These are phyloP conservation scores for Candida sonorensis DNA, from an alignment of 805 yeast species.

Conservation along the genomic window DNA sequence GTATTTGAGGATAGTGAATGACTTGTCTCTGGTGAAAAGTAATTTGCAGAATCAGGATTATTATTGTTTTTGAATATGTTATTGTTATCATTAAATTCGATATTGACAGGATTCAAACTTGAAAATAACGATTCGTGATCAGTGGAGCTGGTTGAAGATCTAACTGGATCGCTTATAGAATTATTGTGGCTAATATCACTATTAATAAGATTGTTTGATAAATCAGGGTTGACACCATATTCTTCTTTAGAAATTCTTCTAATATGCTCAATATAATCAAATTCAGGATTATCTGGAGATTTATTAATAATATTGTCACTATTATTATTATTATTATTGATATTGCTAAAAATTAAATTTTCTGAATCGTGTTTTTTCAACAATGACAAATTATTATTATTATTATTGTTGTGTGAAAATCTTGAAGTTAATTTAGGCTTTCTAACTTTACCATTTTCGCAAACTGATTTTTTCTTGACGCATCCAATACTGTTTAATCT, in stretches of 20 bases:
- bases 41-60: conserved; percentile 11
- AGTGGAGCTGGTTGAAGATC: conserved; percentile 6
- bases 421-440: background rate
- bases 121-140: conserved; percentile 11
- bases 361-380: conserved; percentile 15
- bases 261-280: conserved; percentile 32
- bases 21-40: conserved; percentile 22
- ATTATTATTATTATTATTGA: background rate
- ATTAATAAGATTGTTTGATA: conserved; percentile 5
- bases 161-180: conserved; percentile 1
- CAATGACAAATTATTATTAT: conserved; percentile 13
- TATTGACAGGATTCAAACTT: conserved; percentile 19
- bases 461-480: conserved; percentile 12
- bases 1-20: conserved; percentile 21
- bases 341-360: conserved; percentile 6
- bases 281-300: conserved; percentile 23
- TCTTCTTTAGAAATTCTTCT: conserved; percentile 30
- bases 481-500: conserved; percentile 26
- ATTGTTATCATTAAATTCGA: conserved; percentile 16
- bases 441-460: background rate
- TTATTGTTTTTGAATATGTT: no score
- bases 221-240: conserved; percentile 23
- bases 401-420: conserved; percentile 5
- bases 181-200: no score
- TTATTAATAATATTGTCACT: conserved; percentile 2